Evolutionary conservation across 1,284 basidiomycete species (phyloP).

Genomic region (Ustilago hordei): DNA sequence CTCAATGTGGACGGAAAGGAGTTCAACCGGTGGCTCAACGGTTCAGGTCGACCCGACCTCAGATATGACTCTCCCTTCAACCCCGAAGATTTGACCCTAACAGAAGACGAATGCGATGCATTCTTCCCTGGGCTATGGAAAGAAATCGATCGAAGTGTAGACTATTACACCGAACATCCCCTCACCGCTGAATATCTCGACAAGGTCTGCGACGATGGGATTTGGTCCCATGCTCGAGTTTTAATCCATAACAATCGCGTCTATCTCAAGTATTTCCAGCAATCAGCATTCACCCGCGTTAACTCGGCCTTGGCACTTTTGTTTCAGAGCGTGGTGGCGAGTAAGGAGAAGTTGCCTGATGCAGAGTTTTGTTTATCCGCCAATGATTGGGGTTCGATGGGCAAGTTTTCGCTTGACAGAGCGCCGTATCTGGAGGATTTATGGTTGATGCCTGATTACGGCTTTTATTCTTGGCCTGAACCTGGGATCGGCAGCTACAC

Average conservation of each 20-base stretch:
- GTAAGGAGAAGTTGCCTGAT: slow-evolving; percentile 62
- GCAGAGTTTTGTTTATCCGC: slow-evolving; percentile 66
- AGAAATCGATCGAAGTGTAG: slow-evolving; percentile 58
- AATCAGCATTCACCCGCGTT: slow-evolving; percentile 55
- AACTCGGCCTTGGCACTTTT: slow-evolving; percentile 57
- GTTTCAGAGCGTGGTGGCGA: slow-evolving; percentile 51
- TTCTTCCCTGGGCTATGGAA: slow-evolving; percentile 64
- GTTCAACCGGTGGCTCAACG: slow-evolving; percentile 49
- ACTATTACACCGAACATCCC: slow-evolving; percentile 50
- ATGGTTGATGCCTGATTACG: slow-evolving; percentile 69
- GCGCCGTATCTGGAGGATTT: slow-evolving; percentile 56
- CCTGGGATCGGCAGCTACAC: slow-evolving; percentile 63
- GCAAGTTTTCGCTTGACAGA: slow-evolving; percentile 63
- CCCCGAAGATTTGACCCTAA: slow-evolving; percentile 61
- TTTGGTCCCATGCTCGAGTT: slow-evolving; percentile 62
- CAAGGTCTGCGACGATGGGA: slow-evolving; percentile 59
- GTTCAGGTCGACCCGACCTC: slow-evolving; percentile 37
- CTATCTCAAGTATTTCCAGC: slow-evolving; percentile 60
- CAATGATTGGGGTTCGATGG: slow-evolving; percentile 63
- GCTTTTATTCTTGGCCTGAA: slow-evolving; percentile 65
- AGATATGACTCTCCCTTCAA: slow-evolving; percentile 62
- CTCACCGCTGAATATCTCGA: slow-evolving; percentile 59
- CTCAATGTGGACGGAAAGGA: slow-evolving; percentile 37
- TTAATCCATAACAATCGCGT: slow-evolving; percentile 64
- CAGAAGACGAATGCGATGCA: slow-evolving; percentile 64